Evolutionary conservation across 495 filamentous ascomycete genomes (phyloP), one percentile per base, ranked within the genome.

Genomic region (Aspergillus ostianus): DNA sequence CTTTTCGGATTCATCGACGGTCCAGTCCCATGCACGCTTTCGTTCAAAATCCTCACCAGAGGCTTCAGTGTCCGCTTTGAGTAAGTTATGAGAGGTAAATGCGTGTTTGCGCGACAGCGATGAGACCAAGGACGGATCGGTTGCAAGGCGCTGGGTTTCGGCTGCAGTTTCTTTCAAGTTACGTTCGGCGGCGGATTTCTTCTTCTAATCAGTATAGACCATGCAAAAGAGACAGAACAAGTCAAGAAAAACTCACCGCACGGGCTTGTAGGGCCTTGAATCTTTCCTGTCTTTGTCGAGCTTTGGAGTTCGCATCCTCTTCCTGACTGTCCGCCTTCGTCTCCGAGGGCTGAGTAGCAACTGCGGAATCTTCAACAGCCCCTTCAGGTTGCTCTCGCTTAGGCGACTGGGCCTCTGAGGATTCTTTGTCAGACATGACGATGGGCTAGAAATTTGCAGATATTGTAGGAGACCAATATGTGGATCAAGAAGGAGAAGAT

Each of bases 11-110:
- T 98, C 94, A 26, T 97, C 94, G 17, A 92, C 77, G 0, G 94
- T 98, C 92, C 93, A 98, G 73, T 98, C 95, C 94, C 94, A 98
- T 1, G 93, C 93, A 29, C 95, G 87, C 77, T 98, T 97, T 58
- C 94, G 89, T 75, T 98, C 95, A 67, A 97, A 98, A 72, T 97
- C 93, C 61, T 90, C 91, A 12, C 93, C 93, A 0, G 80, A 79
- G 13, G 90, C 91, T 70, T 90, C 90, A 2, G 88, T 86, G 62
- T 96, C 92, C 15, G 93, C 91, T 76, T 96, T 96, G 32, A 97
- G 83, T 6, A 98, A 87, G 61, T 98, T 98, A 72, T 96, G 91
- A 23, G 89, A 89, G 15, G 93, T 93, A 57, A 92, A 85, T 29
- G 90, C 92, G 64, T 89, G 87, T 66, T 91, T 92, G 56, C 91